Evolutionary conservation across 345 rosid species (phyloP).

Genomic region (Erodium maritimum): DNA sequence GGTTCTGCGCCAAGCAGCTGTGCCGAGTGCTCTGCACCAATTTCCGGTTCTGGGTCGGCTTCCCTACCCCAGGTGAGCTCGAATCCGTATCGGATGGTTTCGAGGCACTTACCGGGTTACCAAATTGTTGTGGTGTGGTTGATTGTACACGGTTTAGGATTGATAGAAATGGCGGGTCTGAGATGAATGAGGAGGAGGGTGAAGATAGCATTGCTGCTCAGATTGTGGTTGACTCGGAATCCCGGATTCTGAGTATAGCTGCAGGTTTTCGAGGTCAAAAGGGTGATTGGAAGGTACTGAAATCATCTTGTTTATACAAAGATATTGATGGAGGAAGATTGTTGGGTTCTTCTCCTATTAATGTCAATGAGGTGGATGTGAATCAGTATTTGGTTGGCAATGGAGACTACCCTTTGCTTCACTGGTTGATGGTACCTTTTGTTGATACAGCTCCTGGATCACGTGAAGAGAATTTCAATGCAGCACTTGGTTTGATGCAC

Average conservation of each 20-base stretch:
- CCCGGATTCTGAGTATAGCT: slow-evolving; percentile 38
- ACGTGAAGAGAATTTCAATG: slow-evolving; percentile 31
- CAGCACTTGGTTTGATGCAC: slow-evolving; percentile 19
- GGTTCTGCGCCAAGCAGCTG: slow-evolving; percentile 50
- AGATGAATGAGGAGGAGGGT: background rate
- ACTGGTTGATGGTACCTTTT: slow-evolving; percentile 59
- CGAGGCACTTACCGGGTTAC: slow-evolving; percentile 32
- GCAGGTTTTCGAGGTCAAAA: slow-evolving; percentile 47
- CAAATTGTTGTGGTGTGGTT: slow-evolving; percentile 58
- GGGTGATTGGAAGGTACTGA: slow-evolving; percentile 11
- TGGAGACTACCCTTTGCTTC: slow-evolving; percentile 47
- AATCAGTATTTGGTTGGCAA: slow-evolving; percentile 46
- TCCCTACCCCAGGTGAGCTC: slow-evolving; percentile 38
- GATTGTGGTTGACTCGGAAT: slow-evolving; percentile 47
- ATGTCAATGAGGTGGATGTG: slow-evolving; percentile 21
- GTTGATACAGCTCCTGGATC: slow-evolving; percentile 21
- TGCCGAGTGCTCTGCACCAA: slow-evolving; percentile 65
- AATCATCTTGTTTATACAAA: no score
- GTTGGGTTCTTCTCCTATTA: slow-evolving; percentile 1
- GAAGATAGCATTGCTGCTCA: slow-evolving; percentile 37
- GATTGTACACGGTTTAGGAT: slow-evolving; percentile 36
- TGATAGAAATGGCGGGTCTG: slow-evolving; percentile 8
- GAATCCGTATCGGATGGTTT: slow-evolving; percentile 32
- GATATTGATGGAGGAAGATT: no score
- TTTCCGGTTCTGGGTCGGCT: slow-evolving; percentile 60